Conservation (phyloP, 805 yeast genomes). For the Blastobotrys attinorum region DNA sequence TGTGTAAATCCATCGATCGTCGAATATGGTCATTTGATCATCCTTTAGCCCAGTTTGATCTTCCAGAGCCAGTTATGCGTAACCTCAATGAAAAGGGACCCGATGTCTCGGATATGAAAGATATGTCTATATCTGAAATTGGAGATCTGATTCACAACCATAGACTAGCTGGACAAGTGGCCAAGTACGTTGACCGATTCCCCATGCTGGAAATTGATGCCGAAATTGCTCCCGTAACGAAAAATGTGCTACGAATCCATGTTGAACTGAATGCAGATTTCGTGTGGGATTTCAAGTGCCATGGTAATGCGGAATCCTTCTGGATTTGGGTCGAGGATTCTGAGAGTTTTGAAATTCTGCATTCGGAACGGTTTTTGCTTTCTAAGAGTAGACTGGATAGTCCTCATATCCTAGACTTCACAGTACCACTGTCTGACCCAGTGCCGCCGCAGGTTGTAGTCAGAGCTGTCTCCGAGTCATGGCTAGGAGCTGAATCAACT, state of each 20-base stretch:
- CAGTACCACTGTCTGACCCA: slow-evolving; percentile 86
- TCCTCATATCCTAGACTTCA: slow-evolving; percentile 73
- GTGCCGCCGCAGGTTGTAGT: slow-evolving; percentile 83
- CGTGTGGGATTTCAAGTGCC: slow-evolving; percentile 72
- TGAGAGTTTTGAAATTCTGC: slow-evolving; percentile 62
- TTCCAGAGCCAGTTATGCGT: slow-evolving; percentile 54
- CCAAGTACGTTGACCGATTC: slow-evolving; percentile 55
- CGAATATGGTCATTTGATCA: slow-evolving; percentile 86
- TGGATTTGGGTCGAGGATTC: slow-evolving; percentile 93
- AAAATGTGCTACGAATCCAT: slow-evolving; percentile 76
- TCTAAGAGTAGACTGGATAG: slow-evolving; percentile 46
- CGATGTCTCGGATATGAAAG: slow-evolving; percentile 63
- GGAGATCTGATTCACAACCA: slow-evolving; percentile 86
- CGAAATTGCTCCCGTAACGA: slow-evolving; percentile 82
- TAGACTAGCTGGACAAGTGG: slow-evolving; percentile 59
- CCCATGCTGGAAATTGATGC: slow-evolving; percentile 72
- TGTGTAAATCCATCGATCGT: slow-evolving; percentile 81
- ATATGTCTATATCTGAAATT: slow-evolving; percentile 63
- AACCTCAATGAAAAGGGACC: slow-evolving; percentile 43
- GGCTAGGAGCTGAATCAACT: slow-evolving; percentile 79
- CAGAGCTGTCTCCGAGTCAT: slow-evolving; percentile 70
- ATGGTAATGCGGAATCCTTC: slow-evolving; percentile 78
- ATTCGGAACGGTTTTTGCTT: slow-evolving; percentile 72
- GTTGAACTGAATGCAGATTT: slow-evolving; percentile 67
- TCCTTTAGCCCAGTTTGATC: slow-evolving; percentile 79